Base-by-base conservation (phyloP, 192 early-diverging fungal species). In the Mortierella alpina region DNA sequence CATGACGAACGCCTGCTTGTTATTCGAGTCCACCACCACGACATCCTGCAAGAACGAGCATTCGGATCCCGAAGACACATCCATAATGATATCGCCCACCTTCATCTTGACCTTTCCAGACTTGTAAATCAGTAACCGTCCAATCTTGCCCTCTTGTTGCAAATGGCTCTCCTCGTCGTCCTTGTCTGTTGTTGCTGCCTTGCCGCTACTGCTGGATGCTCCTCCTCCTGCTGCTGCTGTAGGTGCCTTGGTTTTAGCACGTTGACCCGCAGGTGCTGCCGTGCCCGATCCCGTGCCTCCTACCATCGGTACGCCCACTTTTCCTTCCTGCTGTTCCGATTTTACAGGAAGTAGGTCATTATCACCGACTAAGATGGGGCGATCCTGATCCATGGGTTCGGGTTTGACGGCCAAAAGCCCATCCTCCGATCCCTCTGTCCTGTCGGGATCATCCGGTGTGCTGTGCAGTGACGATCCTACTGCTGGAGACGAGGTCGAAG, bases 71-170 rank as follows among this genome's bases (percentile, higher is more conserved):
- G 76, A 39, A 66, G 86, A 83, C 39, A 89, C 86, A 46, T 92
- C 91, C 69, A 91, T 77, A 5, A 87, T 49, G n/a, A 92, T 73
- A 45, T 86, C 80, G n/a, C 90, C 91, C 51, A 92, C 61, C 59
- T 86, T 82, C 66, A 92, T 67, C 82, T 90, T 90, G 77, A 91
- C 88, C 68, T 90, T 90, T 7, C 90, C 91, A 46, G 86, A 88
- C 83, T 90, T 88, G 69, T 89, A 91, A 1, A 92, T 76, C 10
- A 91, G 45, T 60, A 92, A 46, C 65, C 85, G 85, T 12, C 91
- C 91, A 60, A 91, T 84, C 52, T 78, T 66, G n/a, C 91, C 91
- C 41, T 90, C 87, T 42, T 75, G 73, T 56, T 78, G 47, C 13
- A 81, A 44, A 56, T 87, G 56, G 51, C 68, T 44, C 17, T 58